Base-by-base conservation (phyloP, 805 yeast genomes). In the Saccharomycopsis guyanensis region DNA sequence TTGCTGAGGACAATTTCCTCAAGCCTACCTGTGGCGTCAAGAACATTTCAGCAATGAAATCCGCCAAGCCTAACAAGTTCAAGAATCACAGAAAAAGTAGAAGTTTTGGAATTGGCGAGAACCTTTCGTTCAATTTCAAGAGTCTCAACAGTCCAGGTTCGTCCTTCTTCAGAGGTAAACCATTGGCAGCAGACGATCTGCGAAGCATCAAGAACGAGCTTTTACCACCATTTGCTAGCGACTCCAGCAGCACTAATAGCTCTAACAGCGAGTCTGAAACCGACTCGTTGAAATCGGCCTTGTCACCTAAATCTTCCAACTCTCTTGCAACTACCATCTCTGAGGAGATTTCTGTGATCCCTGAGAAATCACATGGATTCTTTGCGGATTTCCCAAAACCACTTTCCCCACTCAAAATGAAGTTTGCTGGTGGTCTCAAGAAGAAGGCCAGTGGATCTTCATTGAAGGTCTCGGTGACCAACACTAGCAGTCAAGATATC, bases 31-130 rank as follows among this genome's bases (percentile, higher is more conserved):
- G 10, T 15, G 20, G 8, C 18, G 10, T 33, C 6, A 36, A 29
- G 29, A 22, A 10, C 16, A 10, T 35, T 8, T 20, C 40, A 12
- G 35, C 16, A 16, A 45, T 47, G 51, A 47, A 45, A 27, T 47
- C 51, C 3, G 39, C 49, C 10, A 37, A 33, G 23, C 42, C 35
- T 10, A 40, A 40, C 27, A 47, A 23, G 39, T 45, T 33, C 27
- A 47, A 37, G 40, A 10, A 39, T 24, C 51, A 47, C 29, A 22
- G 51, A 34, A 47, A 47, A 36, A 45, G 49, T 20, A 43, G 51
- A 45, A 38, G 45, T 35, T 47, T 47, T 40, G 51, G 51, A 1
- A 34, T 47, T 23, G 51, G 51, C 24, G 51, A 47, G 16, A 47
- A 15, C 33, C 24, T 42, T 23, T 41, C 25, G n/a, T 38, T 38